Base-by-base conservation (phyloP, 192 early-diverging fungal genomes). In the Coemansia sp. region DNA sequence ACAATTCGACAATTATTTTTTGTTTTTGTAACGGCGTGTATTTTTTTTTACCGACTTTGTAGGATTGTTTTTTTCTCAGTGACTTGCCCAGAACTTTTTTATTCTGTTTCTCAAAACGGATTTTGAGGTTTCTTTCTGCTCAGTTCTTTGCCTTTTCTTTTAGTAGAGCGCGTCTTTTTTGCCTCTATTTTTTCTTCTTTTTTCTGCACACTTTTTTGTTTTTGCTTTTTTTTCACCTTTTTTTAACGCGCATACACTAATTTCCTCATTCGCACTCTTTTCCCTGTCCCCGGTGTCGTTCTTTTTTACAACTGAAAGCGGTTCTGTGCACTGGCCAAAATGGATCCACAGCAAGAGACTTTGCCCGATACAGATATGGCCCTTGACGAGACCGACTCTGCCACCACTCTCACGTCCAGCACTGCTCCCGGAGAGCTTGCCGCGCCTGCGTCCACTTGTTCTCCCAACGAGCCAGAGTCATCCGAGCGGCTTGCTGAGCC, bases 61-160 rank as follows among this genome's bases (percentile, higher is more conserved):
- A 15, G 43, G 43, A 48, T 48, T 48, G 0, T 38, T 57, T 68
- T 22, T 22, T 64, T 59, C 58, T 72, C 53, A 8, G 15, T 8
- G 15, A 2, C 0, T 4, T 52, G 2, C 8, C 15, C 35, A 61
- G 33, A 41, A 15, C 32, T 51, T 52, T 38, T 52, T 45, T 65
- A n/a, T 69, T 51, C 62, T 54, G 32, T 51, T 52, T 17, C 22
- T 15, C 14, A 15, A 17, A 20, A 52, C 0, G 39, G 39, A 2
- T 41, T 41, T 41, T 11, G 39, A 11, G 39, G 39, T 41, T 41
- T 41, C 39, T 41, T 41, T 41, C 39, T 41, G 39, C 9, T 8
- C 9, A 8, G 5, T 41, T 11, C 9, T 41, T 41, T 5, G 39
- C 39, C 39, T 41, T 8, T 41, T 41, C 9, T 41, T 41, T 41